Evolutionary conservation across 805 yeast genomes (phyloP).

Genomic region (Starmerella bombi): DNA sequence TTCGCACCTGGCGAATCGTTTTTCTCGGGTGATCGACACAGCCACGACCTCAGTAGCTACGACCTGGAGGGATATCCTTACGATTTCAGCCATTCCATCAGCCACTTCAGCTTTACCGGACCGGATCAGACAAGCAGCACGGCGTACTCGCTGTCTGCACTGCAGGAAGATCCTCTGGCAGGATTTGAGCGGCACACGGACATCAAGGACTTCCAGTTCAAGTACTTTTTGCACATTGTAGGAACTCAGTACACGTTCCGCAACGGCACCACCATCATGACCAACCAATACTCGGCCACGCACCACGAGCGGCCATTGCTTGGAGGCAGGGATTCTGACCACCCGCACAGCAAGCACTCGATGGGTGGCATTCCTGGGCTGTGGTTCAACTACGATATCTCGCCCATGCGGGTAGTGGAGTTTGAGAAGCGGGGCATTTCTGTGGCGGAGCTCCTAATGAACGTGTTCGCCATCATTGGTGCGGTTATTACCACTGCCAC

Average conservation of each 20-base stretch:
- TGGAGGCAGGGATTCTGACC: slow-evolving; percentile 88
- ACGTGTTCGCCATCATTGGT: slow-evolving; percentile 71
- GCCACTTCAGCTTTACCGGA: slow-evolving; percentile 75
- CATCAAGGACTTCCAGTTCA: slow-evolving; percentile 48
- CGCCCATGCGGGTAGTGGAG: slow-evolving; percentile 84
- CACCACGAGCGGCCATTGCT: slow-evolving; percentile 69
- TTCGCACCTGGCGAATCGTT: slow-evolving; percentile 89
- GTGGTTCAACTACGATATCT: slow-evolving; percentile 76
- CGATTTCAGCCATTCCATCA: slow-evolving; percentile 62
- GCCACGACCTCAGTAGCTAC: slow-evolving; percentile 74
- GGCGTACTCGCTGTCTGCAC: slow-evolving; percentile 35
- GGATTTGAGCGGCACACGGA: slow-evolving; percentile 27
- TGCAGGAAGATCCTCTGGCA: slow-evolving; percentile 15
- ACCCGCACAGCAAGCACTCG: slow-evolving; percentile 58
- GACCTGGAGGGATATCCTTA: slow-evolving; percentile 41
- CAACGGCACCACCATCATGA: slow-evolving; percentile 42
- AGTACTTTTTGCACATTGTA: slow-evolving; percentile 80
- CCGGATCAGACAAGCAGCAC: slow-evolving; percentile 31
- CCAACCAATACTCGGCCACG: slow-evolving; percentile 84
- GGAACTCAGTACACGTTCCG: slow-evolving; percentile 72
- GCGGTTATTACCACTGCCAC: slow-evolving; percentile 91
- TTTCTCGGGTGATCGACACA: slow-evolving; percentile 43
- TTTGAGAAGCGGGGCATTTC: slow-evolving; percentile 40
- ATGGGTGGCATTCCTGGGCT: slow-evolving; percentile 88
- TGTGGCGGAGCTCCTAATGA: slow-evolving; percentile 26